Base-by-base conservation (phyloP, 2,329 filamentous ascomycete species). In the Sporothrix protearum region DNA sequence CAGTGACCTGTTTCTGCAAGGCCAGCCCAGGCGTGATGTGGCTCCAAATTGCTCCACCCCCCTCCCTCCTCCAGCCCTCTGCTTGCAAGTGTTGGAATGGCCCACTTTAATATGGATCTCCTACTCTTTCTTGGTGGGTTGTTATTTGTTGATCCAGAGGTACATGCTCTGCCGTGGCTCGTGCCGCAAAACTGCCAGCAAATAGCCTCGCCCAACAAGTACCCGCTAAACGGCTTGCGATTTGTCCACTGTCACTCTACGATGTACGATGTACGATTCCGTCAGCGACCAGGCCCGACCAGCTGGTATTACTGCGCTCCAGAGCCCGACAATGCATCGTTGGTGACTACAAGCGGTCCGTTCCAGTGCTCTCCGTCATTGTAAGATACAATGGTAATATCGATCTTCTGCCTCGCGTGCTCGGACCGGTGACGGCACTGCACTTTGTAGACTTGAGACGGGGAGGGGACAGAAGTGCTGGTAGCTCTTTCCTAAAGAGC, bases 21-120 rank as follows among this genome's bases (percentile, higher is more conserved):
- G 59, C 59, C 59, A 64, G 59, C 59, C 59, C 59, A 63, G 57
- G 36, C 36, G 36, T 64, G 59, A 36, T 64, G 57, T 64, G 45
- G 59, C 59, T 45, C 36, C 36, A 64, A 57, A 36, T 36, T 36
- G 14, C 14, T 4, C n/a, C n/a, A n/a, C n/a, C n/a, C n/a, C n/a
- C n/a, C n/a, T n/a, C n/a, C n/a, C n/a, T 19, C 42, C 42, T 14
- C 42, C 16, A 39, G 19, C 25, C 25, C 28, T 19, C 33, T 39
- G 57, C 14, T 30, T 19, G 51, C 28, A n/a, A 39, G 19, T 22
- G 57, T 14, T 47, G 42, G 42, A 49, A 19, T 51, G 68, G 47
- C 53, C 68, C 53, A 59, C 53, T 69, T 53, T 36, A 3, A 42
- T 53, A n/a, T 63, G 57, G 59, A 57, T 53, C 25, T 2, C 33